Conservation (phyloP, 305 asterid species). For the Euphrasia arctica region DNA sequence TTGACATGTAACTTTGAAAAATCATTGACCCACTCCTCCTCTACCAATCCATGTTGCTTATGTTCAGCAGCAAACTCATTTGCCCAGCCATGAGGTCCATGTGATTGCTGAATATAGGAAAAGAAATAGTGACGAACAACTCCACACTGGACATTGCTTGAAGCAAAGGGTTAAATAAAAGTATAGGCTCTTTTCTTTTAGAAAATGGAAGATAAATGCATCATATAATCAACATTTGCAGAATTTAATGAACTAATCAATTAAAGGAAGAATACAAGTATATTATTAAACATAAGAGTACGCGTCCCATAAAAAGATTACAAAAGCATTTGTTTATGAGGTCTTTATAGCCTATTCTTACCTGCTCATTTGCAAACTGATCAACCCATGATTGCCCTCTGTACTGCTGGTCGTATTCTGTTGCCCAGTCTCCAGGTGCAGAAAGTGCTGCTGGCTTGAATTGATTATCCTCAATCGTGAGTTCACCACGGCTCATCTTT, state of each 20-base stretch:
- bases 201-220: constrained; percentile 12
- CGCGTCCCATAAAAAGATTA: constrained; percentile 14
- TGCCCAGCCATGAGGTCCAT: constrained; percentile 84
- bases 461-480: constrained; percentile 89
- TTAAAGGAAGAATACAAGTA: constrained; percentile 14
- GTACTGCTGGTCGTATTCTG: constrained; percentile 84
- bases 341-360: constrained; percentile 32
- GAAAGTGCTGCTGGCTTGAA: constrained; percentile 65
- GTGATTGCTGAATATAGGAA: constrained; percentile 59
- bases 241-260: constrained; percentile 10
- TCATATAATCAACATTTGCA: constrained; percentile 3
- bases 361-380: constrained; percentile 89
- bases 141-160: constrained; percentile 3
- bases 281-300: constrained; percentile 18
- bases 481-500: constrained; percentile 99
- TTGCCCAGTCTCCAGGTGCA: constrained; percentile 91
- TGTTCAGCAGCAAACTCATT: constrained; percentile 79
- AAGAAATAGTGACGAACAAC: constrained; percentile 17
- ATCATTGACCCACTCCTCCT: constrained; percentile 88
- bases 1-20: constrained; percentile 89
- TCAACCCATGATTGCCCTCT: constrained; percentile 90
- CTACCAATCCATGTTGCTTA: constrained; percentile 49
- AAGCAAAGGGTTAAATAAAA: constrained; percentile 20
- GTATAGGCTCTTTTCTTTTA: background rate
- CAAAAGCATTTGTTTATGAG: constrained; percentile 13